Evolutionary conservation across 2,329 filamentous ascomycete genomes (phyloP).

Genomic region (Lizonia empirigonia): DNA sequence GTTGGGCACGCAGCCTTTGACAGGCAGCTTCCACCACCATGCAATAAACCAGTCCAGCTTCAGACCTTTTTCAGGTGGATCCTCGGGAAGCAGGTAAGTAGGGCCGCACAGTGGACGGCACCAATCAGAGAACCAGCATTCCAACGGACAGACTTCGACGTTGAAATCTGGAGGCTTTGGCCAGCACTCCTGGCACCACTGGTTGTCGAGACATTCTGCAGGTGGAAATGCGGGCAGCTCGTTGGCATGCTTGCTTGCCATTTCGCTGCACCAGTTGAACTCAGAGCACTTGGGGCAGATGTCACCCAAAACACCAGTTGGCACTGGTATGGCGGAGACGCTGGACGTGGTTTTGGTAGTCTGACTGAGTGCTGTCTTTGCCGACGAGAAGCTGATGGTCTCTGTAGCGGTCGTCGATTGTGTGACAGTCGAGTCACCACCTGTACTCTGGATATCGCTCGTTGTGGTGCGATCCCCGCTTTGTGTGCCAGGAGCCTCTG

Average conservation of each 20-base stretch:
- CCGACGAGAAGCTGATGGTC: too few species aligned
- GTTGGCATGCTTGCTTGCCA: neutral
- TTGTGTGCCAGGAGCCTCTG: neutral
- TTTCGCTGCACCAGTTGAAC: neutral
- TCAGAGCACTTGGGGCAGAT: neutral
- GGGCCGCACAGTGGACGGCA: constrained; percentile 3
- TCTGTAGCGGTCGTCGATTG: too few species aligned
- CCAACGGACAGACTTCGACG: neutral
- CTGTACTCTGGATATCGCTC: neutral
- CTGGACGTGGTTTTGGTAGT: neutral
- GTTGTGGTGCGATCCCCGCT: neutral
- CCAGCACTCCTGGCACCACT: constrained; percentile 1
- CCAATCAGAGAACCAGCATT: constrained; percentile 19
- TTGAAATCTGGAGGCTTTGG: neutral
- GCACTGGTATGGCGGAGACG: neutral
- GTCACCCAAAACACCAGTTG: neutral
- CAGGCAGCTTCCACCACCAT: constrained; percentile 17
- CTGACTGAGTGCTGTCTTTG: too few species aligned
- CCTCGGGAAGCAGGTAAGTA: neutral
- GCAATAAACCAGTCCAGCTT: constrained; percentile 5
- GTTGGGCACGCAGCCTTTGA: constrained; percentile 16
- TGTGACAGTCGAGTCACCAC: neutral
- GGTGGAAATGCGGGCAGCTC: neutral
- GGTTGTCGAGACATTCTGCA: neutral
- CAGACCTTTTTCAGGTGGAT: neutral